Conservation (phyloP, 2,329 filamentous ascomycete species). For the Fonsecaea multimorphosa region DNA sequence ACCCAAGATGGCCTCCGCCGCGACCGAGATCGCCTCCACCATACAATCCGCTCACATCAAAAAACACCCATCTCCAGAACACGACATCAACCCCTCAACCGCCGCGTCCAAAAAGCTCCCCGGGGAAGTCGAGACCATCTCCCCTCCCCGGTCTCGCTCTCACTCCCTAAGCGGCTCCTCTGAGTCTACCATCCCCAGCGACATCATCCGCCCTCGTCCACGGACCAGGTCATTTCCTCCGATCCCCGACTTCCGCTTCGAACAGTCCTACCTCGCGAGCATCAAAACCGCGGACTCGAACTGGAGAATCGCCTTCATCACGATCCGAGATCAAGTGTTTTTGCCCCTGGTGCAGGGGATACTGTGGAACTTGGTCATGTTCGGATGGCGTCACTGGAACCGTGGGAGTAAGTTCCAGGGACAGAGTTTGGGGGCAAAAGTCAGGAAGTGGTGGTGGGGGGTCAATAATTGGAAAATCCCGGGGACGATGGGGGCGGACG, state of each 20-base stretch:
- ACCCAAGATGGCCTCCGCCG: constrained; percentile 59
- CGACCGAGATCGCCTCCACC: constrained; percentile 74
- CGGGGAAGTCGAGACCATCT: constrained; percentile 49
- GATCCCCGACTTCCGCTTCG: constrained; percentile 84
- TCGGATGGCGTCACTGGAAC: constrained; percentile 92
- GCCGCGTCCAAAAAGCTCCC: constrained; percentile 71
- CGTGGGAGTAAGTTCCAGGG: constrained; percentile 77
- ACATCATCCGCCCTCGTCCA: constrained; percentile 50
- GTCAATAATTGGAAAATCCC: constrained; percentile 89
- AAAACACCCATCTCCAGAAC: constrained; percentile 69
- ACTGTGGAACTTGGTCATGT: constrained; percentile 82
- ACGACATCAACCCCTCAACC: constrained; percentile 83
- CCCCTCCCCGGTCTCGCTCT: constrained; percentile 45
- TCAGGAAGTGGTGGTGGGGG: constrained; percentile 92
- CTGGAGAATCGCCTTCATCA: constrained; percentile 83
- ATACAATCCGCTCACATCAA: constrained; percentile 83
- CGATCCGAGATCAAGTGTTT: constrained; percentile 80
- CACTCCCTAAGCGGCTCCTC: constrained; percentile 49
- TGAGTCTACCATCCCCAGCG: constrained; percentile 55
- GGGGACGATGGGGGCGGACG: constrained; percentile 37
- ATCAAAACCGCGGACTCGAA: constrained; percentile 79
- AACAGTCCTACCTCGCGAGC: constrained; percentile 96
- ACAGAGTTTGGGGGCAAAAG: constrained; percentile 71
- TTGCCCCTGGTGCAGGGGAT: constrained; percentile 87
- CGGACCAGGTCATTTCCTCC: constrained; percentile 67